Base-by-base conservation (phyloP, 441 rosid species). In the Eruca vesicaria region DNA sequence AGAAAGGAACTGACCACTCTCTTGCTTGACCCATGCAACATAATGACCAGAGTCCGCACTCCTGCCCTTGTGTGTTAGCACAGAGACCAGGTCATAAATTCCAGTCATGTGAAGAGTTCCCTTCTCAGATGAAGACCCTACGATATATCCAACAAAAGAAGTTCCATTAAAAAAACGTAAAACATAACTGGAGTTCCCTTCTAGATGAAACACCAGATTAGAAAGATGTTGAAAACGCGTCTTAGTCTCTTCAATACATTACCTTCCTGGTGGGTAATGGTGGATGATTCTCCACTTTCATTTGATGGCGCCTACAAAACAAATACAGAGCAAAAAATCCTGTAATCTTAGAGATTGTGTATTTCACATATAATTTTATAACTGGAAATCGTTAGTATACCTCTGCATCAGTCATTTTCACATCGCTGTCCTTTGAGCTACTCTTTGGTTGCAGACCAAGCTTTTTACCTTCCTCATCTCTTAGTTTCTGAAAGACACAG, bases 41-140 rank as follows among this genome's bases (percentile, higher is more conserved):
- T 93, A 93, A 84, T 96, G 98, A 28, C 99, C 98, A 32, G 97
- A 96, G 84, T 96, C 98, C 16, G 97, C 99, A 66, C 99, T 91
- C 82, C 97, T 89, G 12, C 99, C 99, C 88, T 93, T 96, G 74
- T 96, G 98, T 31, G 99, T 96, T 66, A 91, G 82, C 82, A 96
- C 94, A 43, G 98, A 86, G 78, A 89, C 97, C 81, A 96, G 71
- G 84, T 93, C 98, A 75, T 96, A 96, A 68, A 96, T 71, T 80
- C 97, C 98, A 12, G 98, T 91, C 78, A 93, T 80, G 55, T 81
- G 87, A 50, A 50, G 56, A 32, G 55, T 64, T 70, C 52, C 75
- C 66, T 64, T 70, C 61, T 35, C 80, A 23, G 88, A 77, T 21
- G 86, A 74, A 79, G 67, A 65, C 88, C 87, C 93, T 87, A 85